Base-by-base conservation (phyloP, 2,329 filamentous ascomycete species). In the Aspergillus sp. region DNA sequence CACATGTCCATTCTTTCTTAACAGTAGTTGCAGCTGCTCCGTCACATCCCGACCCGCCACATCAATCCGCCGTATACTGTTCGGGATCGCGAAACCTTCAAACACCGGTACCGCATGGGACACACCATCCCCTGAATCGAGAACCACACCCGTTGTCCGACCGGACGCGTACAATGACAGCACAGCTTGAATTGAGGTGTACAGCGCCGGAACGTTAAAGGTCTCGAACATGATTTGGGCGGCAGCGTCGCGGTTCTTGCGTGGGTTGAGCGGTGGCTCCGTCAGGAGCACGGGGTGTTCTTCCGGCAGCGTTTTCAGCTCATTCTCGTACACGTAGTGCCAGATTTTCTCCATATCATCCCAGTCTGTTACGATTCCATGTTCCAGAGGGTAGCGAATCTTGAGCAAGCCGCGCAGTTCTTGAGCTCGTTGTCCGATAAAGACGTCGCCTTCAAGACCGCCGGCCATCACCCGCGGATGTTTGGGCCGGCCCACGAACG, bases 291-390 rank as follows among this genome's bases (percentile, higher is more conserved):
- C 94, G 48, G 95, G 95, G 78, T 99, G 95, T 89, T 99, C 95
- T 84, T 99, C 95, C 78, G 93, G 97, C 74, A 97, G 84, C 53
- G 94, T 97, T 82, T 97, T 98, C 71, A 99, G 78, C 65, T 96
- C 95, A 73, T 97, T 94, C 60, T 91, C 91, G 76, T 98, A 99
- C 56, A 99, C 92, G 74, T 96, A 95, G 72, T 96, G 91, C 95
- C 95, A 99, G 79, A 99, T 99, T 81, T 92, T 89, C 82, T 99
- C 95, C 95, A 99, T 99, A 74, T 99, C 95, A 75, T 98, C 95
- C 95, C 95, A 99, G 78, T 99, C 92, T 69, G 95, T 99, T 65
- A 99, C 95, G 71, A 99, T 96, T 69, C 95, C 95, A 76, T 99
- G 95, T 80, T 98, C 95, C 58, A 99, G 82, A 48, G 95, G 95